Conservation (phyloP, 83 land plant species). For the Thuja plicata region DNA sequence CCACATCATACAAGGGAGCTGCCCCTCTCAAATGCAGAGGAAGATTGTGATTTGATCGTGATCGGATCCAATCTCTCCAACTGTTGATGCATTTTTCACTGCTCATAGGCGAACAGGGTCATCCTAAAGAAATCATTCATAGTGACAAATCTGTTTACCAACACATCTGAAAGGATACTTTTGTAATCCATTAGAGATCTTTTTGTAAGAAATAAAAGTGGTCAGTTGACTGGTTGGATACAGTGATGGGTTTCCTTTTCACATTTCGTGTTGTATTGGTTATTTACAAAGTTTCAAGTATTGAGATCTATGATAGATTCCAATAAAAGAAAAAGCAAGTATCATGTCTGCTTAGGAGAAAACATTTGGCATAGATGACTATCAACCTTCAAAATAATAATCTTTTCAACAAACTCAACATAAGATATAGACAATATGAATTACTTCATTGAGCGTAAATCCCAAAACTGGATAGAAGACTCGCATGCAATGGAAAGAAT, state of each 20-base stretch:
- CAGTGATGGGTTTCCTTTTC: neutral
- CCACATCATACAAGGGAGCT: no score
- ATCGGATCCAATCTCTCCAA: no score
- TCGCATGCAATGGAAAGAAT: constrained; percentile 77
- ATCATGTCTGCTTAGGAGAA: neutral
- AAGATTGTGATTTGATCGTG: no score
- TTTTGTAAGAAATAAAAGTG: neutral
- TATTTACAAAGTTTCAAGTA: neutral
- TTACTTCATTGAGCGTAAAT: constrained; percentile 90
- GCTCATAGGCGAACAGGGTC: no score
- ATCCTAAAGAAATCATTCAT: no score
- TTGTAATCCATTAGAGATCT: neutral
- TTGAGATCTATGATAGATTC: neutral
- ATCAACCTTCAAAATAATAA: constrained; percentile 3
- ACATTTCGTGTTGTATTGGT: neutral
- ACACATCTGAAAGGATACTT: neutral
- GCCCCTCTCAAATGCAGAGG: no score
- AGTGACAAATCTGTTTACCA: no score
- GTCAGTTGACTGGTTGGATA: neutral
- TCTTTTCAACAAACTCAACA: neutral
- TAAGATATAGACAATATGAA: neutral
- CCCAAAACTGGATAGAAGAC: constrained; percentile 84
- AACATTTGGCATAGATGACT: neutral
- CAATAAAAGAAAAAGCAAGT: neutral
- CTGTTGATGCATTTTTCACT: no score